Percentiles rank a stretch among this genome's conserved stretches.
These are phyloP conservation scores for Poa pratensis DNA, from an alignment of 176 grass and related monocot genomes.

Conservation along the genomic window DNA sequence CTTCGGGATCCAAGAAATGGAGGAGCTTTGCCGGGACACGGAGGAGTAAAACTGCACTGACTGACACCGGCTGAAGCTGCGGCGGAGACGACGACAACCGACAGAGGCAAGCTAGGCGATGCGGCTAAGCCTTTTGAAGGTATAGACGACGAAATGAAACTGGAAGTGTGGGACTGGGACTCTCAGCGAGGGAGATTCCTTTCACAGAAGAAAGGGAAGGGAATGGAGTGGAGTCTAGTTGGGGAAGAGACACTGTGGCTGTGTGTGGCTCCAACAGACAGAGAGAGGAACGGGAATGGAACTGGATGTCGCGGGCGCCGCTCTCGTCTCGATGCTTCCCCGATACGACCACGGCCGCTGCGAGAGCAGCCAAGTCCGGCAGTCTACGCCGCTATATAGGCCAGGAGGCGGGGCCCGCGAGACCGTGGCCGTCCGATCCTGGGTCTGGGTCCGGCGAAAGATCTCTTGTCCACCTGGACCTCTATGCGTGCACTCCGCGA, in stretches of 20 bases:
- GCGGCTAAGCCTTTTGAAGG: background rate
- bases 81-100: background rate
- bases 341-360: slow-evolving; percentile 12
- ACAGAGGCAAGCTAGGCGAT: background rate
- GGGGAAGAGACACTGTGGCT: background rate
- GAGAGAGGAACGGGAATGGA: background rate
- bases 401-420: background rate
- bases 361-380: background rate
- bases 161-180: background rate
- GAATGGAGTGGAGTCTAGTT: background rate
- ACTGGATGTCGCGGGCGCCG: background rate
- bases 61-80: background rate
- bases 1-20: background rate
- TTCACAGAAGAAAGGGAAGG: background rate
- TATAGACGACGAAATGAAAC: background rate
- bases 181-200: background rate
- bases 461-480: background rate
- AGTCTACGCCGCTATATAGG: slow-evolving; percentile 29
- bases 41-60: background rate
- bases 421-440: slow-evolving; percentile 8
- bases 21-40: background rate
- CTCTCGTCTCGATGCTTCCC: slow-evolving; percentile 9
- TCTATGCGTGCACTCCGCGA: background rate
- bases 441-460: background rate
- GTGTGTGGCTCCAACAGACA: background rate